phyloP scores from a whole-genome alignment of 768 basidiomycete species.

The Xerocomellus chrysenteron region DNA sequence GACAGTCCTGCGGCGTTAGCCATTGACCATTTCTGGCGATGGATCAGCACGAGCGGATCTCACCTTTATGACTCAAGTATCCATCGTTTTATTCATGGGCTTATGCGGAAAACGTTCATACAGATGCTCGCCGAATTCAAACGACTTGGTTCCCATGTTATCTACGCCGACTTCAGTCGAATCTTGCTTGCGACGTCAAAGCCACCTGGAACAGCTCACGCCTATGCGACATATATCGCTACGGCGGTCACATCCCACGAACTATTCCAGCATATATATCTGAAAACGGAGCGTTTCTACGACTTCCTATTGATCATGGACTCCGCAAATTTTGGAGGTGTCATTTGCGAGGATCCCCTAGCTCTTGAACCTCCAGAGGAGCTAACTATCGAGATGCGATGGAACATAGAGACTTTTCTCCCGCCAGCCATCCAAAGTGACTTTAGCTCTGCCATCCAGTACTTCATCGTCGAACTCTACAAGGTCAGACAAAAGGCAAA shows the following conservation, averaged over 20 bases:
- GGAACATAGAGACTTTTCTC: conserved; percentile 91
- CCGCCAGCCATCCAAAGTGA: conserved; percentile 78
- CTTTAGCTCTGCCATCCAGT: conserved; percentile 70
- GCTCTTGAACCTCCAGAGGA: conserved; percentile 68
- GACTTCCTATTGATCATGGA: conserved; percentile 97
- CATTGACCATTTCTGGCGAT: conserved; percentile 96
- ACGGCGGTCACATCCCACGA: conserved; percentile 93
- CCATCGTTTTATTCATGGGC: conserved; percentile 88
- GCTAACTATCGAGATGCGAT: conserved; percentile 76
- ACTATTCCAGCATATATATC: conserved; percentile 89
- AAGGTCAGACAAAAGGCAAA: conserved; percentile 65
- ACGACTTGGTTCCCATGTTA: conserved; percentile 87
- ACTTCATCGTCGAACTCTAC: conserved; percentile 85
- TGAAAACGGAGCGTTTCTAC: conserved; percentile 86
- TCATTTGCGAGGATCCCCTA: conserved; percentile 79
- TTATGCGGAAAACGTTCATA: conserved; percentile 98
- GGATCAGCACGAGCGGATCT: conserved; percentile 85
- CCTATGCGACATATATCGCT: conserved; percentile 93
- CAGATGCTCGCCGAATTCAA: conserved; percentile 97
- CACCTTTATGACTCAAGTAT: conserved; percentile 90
- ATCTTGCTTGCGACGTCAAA: conserved; percentile 93
- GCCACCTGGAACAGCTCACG: conserved; percentile 91
- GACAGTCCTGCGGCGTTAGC: conserved; percentile 66
- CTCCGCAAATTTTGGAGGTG: conserved; percentile 84
- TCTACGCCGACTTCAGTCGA: conserved; percentile 91